These are phyloP conservation scores for Alternaria dauci DNA, from an alignment of 2,329 filamentous ascomycete genomes.

Conservation along the genomic window DNA sequence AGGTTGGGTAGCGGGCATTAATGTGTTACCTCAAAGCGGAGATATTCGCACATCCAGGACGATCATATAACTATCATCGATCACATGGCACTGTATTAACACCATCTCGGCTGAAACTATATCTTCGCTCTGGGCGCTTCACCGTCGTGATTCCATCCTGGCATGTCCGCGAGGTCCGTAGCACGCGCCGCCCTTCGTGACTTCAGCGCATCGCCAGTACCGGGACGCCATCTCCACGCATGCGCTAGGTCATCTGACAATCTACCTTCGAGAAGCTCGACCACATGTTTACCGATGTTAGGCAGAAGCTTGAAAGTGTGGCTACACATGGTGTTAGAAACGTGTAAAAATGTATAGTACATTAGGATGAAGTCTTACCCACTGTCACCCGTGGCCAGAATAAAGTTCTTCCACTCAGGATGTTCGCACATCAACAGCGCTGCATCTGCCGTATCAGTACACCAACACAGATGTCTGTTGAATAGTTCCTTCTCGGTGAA, in stretches of 20 bases:
- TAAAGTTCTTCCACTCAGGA: constrained; percentile 59
- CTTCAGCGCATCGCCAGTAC: constrained; percentile 54
- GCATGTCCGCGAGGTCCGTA: constrained; percentile 58
- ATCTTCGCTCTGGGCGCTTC: constrained; percentile 14
- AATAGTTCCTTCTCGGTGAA: constrained; percentile 54
- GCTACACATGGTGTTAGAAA: constrained; percentile 31
- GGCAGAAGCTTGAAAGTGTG: constrained; percentile 59
- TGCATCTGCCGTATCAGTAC: constrained; percentile 68
- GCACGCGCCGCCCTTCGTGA: constrained; percentile 53
- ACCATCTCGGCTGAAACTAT: not conserved
- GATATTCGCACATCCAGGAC: not conserved
- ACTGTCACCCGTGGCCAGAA: constrained; percentile 59
- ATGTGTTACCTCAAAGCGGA: not conserved
- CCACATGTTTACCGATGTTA: constrained; percentile 58
- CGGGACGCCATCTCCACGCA: constrained; percentile 58
- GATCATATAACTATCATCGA: not conserved
- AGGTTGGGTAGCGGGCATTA: not conserved
- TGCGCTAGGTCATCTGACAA: constrained; percentile 52
- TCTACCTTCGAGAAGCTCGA: constrained; percentile 55
- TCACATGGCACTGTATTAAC: not conserved
- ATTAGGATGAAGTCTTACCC: constrained; percentile 47
- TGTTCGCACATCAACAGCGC: constrained; percentile 67
- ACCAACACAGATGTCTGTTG: constrained; percentile 64
- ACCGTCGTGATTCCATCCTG: constrained; percentile 52
- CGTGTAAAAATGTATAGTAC: not conserved